These are phyloP conservation scores for Leccinum fuscescens DNA, from an alignment of 1,284 basidiomycete species.

Conservation along the genomic window DNA sequence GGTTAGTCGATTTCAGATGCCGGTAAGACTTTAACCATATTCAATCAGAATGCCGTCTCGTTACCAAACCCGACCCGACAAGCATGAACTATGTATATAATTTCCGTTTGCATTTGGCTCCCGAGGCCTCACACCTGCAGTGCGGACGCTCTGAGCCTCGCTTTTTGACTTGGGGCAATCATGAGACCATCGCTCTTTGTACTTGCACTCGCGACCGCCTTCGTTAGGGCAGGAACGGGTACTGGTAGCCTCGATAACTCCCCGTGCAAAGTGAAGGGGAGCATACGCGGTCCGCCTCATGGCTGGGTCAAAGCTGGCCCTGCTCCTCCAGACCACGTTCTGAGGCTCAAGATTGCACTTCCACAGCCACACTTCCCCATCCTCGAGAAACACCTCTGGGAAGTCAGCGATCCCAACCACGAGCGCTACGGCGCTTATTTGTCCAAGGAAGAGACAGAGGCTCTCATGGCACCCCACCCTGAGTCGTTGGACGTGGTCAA, in stretches of 20 bases:
- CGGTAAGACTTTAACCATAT: neutral
- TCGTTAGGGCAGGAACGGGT: slow-evolving; percentile 7
- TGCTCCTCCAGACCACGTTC: slow-evolving; percentile 12
- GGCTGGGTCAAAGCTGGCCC: slow-evolving; percentile 16
- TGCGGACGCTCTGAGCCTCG: neutral
- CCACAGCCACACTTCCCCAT: slow-evolving; percentile 60
- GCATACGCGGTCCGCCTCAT: slow-evolving; percentile 16
- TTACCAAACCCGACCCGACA: neutral
- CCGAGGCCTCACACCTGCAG: neutral
- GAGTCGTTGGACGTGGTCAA: slow-evolving; percentile 54
- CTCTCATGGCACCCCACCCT: slow-evolving; percentile 54
- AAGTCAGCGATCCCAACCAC: slow-evolving; percentile 65
- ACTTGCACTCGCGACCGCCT: slow-evolving; percentile 2
- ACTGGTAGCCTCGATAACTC: neutral
- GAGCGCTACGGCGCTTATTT: slow-evolving; percentile 66
- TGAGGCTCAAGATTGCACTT: slow-evolving; percentile 39
- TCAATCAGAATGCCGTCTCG: neutral
- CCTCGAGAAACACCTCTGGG: slow-evolving; percentile 62
- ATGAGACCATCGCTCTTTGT: neutral
- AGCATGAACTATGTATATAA: neutral
- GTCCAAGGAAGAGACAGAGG: slow-evolving; percentile 62
- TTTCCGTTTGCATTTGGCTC: neutral
- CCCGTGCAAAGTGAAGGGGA: slow-evolving; percentile 22
- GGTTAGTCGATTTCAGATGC: neutral
- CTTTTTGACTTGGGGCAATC: neutral